Evolutionary conservation across 2,329 filamentous ascomycete species (phyloP), one percentile per base, ranked within the genome.

Genomic region (Aspergillus tanneri): DNA sequence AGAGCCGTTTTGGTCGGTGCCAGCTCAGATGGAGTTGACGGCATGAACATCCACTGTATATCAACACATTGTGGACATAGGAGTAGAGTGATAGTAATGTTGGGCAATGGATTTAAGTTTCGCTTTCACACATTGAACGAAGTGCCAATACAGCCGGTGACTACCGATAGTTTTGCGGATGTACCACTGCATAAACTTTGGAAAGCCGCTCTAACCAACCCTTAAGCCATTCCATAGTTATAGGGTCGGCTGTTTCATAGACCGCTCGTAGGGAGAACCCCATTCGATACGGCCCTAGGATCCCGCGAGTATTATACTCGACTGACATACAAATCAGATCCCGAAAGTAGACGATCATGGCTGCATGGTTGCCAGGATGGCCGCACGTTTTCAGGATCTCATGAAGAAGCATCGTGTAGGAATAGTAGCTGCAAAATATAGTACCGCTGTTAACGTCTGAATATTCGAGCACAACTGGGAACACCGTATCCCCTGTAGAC

Each of bases 301-400:
- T 39, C 3, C 61, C 63, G 6, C 49, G 50, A 5, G 55, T 42
- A 30, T 52, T 56, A 28, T 59, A 64, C 46, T 65, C 61, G n/a
- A 65, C 55, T 0, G 62, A 64, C 36, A 52, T 59, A 51, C 63
- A 66, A n/a, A 65, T 64, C 46, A 60, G 60, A 43, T 65, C 61
- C 12, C 57, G 54, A 19, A 56, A 65, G 46, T 57, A 59, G 14
- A 43, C 18, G 9, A 60, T 51, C 54, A 59, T 57, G 14, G 50
- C 53, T 5, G 16, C 54, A 22, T 66, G 59, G 7, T 56, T 22
- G 18, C 28, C 41, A 9, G 41, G 28, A 18, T n/a, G 24, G n/a
- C 41, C 41, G 19, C 41, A 43, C 10, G 41, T 16, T 2, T 19
- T 19, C 10, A 66, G 28, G 7, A 57, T 40, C 36, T 62, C 59